Base-by-base conservation (phyloP, 495 filamentous ascomycete species). In the Elasticomyces elasticus region DNA sequence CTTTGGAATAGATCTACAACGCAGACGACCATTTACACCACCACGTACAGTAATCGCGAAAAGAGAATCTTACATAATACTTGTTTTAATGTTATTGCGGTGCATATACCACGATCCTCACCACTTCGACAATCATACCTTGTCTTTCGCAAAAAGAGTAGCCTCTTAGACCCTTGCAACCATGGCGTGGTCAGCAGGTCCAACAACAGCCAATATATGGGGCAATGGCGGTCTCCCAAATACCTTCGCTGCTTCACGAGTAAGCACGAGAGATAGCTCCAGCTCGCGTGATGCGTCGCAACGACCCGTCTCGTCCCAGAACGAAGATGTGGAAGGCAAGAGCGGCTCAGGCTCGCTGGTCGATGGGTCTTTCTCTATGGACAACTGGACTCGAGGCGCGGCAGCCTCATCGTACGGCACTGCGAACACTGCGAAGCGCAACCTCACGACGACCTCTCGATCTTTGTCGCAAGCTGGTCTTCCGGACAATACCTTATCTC, bases 311-410 rank as follows among this genome's bases (percentile, higher is more conserved):
- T 33, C 10, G 2, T 19, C 46, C 43, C 20, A 43, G 2, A 22
- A 26, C 9, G 58, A 51, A n/a, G 52, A 31, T 9, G 27, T 48
- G 22, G 75, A 79, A 55, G 72, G 70, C 6, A 79, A 80, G 59
- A 76, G 77, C 26, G 84, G 85, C 23, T 86, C 84, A 1, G 74
- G 81, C 24, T 83, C 83, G 28, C 64, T 88, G 26, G 65, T 85
- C 38, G 72, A 79, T 1, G 50, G 50, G 13, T 74, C 80, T 1
- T 86, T 83, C 1, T 81, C 84, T 60, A 76, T 79, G 1, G 82
- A 87, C 61, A 68, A 67, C 28, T 79, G 76, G 76, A 69, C 60
- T 61, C 61, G 35, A 26, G n/a, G n/a, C n/a, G n/a, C n/a, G n/a
- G n/a, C n/a, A n/a, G n/a, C n/a, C n/a, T n/a, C n/a, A n/a, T n/a